Evolutionary conservation across 495 filamentous ascomycete genomes (phyloP).

Genomic region (Lasiosphaeria ovina): DNA sequence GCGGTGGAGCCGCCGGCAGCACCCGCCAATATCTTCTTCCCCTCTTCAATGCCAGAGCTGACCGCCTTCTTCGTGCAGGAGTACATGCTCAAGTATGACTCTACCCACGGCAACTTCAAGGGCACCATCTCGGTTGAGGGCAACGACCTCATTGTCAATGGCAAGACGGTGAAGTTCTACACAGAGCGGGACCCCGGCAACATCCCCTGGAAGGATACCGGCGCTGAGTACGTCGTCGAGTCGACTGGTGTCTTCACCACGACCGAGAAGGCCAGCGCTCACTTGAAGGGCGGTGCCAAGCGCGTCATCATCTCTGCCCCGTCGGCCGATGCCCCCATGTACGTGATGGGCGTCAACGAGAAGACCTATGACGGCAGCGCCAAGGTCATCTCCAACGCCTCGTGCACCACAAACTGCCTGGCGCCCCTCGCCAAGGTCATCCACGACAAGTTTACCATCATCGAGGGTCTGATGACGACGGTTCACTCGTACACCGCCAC

Average conservation of each 20-base stretch:
- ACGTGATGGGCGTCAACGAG: slow-evolving; percentile 99
- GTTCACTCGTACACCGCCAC: slow-evolving; percentile 99
- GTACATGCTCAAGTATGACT: slow-evolving; percentile 99
- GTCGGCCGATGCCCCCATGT: slow-evolving; percentile 99
- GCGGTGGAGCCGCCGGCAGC: neutral
- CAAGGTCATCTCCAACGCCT: slow-evolving; percentile 96
- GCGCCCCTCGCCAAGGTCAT: slow-evolving; percentile 98
- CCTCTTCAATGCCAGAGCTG: slow-evolving; percentile 15
- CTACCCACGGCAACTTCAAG: slow-evolving; percentile 95
- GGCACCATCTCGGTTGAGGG: slow-evolving; percentile 74
- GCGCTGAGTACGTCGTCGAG: slow-evolving; percentile 95
- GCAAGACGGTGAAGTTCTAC: slow-evolving; percentile 97
- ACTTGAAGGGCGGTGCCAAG: slow-evolving; percentile 99
- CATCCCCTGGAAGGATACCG: slow-evolving; percentile 89
- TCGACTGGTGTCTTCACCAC: slow-evolving; percentile 99
- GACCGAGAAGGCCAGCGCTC: slow-evolving; percentile 87
- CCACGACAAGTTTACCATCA: slow-evolving; percentile 93
- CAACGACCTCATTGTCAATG: slow-evolving; percentile 81
- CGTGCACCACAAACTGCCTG: slow-evolving; percentile 99
- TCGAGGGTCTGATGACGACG: slow-evolving; percentile 99
- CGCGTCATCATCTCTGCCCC: slow-evolving; percentile 99
- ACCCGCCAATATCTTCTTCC: neutral
- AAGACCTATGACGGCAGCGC: slow-evolving; percentile 83
- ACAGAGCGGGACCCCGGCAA: slow-evolving; percentile 82
- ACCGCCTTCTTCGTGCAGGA: slow-evolving; percentile 52